These are phyloP conservation scores for Mycena alexandri DNA, from an alignment of 768 basidiomycete genomes.

Conservation along the genomic window DNA sequence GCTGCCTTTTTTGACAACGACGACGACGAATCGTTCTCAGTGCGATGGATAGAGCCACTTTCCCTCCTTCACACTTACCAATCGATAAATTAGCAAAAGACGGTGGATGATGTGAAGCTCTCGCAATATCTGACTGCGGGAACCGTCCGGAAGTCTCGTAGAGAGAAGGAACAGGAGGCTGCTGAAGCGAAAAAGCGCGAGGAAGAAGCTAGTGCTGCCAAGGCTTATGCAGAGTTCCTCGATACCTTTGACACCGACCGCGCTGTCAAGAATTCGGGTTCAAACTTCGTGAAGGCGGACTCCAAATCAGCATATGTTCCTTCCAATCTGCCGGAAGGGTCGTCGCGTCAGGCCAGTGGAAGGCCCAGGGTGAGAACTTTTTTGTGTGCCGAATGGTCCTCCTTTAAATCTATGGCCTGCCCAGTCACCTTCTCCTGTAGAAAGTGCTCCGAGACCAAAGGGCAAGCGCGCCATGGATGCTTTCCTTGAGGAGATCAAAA, in stretches of 20 bases:
- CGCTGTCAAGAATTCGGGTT: conserved; percentile 59
- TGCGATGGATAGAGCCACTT: conserved; percentile 88
- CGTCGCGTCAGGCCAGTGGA: conserved; percentile 43
- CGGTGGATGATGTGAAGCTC: conserved; percentile 87
- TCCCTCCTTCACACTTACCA: conserved; percentile 71
- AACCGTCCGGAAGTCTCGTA: conserved; percentile 88
- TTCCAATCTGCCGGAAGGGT: conserved; percentile 45
- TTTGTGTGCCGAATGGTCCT: conserved; percentile 5
- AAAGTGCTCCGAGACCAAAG: conserved; percentile 75
- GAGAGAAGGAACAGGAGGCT: conserved; percentile 93
- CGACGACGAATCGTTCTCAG: conserved; percentile 90
- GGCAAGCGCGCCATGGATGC: conserved; percentile 97
- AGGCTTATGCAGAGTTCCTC: conserved; percentile 86
- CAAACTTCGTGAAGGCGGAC: conserved; percentile 74
- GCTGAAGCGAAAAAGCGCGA: conserved; percentile 91
- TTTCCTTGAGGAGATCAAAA: conserved; percentile 97
- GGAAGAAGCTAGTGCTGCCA: conserved; percentile 84
- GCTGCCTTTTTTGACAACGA: conserved; percentile 89
- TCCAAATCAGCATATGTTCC: conserved; percentile 64
- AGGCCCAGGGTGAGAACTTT: conserved; percentile 29
- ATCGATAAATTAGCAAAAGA: conserved; percentile 79
- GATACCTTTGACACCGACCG: conserved; percentile 87
- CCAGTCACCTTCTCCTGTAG: conserved; percentile 68
- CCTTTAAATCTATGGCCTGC: conserved; percentile 17
- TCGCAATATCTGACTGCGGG: conserved; percentile 85